Evolutionary conservation across 2,329 filamentous ascomycete species (phyloP).

Genomic region (Microdochium nivale): DNA sequence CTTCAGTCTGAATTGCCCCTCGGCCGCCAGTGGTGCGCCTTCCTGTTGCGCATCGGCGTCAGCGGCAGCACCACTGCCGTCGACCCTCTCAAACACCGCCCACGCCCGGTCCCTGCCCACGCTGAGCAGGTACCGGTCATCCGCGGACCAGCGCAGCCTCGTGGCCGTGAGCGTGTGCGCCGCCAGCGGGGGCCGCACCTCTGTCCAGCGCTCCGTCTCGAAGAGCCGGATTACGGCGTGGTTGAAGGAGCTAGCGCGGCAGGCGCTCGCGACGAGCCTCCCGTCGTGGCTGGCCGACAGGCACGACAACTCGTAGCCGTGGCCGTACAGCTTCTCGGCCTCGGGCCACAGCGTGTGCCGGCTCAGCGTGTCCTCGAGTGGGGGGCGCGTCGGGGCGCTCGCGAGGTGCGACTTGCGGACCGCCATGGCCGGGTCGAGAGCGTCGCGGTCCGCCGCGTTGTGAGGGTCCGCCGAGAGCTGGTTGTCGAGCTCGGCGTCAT

Average conservation of each 20-base stretch:
- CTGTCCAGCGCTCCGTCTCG: conserved; percentile 79
- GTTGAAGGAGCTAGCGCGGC: conserved; percentile 84
- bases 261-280: conserved; percentile 76
- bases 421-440: conserved; percentile 44
- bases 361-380: conserved; percentile 81
- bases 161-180: conserved; percentile 84
- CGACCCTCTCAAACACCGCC: conserved; percentile 62
- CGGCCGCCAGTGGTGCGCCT: background rate
- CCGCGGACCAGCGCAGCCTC: conserved; percentile 66
- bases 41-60: background rate
- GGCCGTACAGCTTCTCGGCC: conserved; percentile 91
- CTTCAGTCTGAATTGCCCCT: conserved; percentile 42
- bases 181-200: conserved; percentile 73
- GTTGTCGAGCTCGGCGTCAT: conserved; percentile 35
- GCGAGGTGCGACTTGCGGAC: conserved; percentile 50
- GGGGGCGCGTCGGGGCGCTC: conserved; percentile 55
- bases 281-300: conserved; percentile 72
- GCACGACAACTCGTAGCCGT: conserved; percentile 93
- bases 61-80: conserved; percentile 3
- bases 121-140: conserved; percentile 70
- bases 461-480: conserved; percentile 14
- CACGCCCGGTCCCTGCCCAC: conserved; percentile 90
- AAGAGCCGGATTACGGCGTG: conserved; percentile 92
- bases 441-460: conserved; percentile 41
- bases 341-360: conserved; percentile 94